Evolutionary conservation across 176 grass and related monocot species (phyloP), one percentile per base, ranked within the genome.

Genomic region (Paspalum vaginatum): DNA sequence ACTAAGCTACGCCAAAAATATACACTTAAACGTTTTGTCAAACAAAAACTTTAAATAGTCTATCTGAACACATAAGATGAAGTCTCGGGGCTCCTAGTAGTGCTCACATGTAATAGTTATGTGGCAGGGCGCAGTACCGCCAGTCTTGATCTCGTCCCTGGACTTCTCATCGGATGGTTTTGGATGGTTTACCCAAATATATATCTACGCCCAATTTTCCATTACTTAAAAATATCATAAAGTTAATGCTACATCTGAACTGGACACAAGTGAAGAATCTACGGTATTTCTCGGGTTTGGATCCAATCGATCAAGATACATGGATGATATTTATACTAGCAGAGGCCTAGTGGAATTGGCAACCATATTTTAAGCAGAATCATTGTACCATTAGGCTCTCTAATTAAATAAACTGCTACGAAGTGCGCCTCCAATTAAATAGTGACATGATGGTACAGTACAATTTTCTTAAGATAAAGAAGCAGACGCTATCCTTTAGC

Each of bases 351-450:
- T 83, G 66, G 41, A 87, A 88, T 65, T 58, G 80, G 74, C 46
- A 65, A 72, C 79, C 67, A 45, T 83, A 78, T 72, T 87, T 83
- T 78, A 71, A 64, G 10, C 6, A 72, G 57, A 88, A 83, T 88
- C 66, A 83, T 88, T 88, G 74, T 83, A 72, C 74, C 20, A 87
- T 77, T 65, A 48, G 74, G 57, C 10, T 16, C 1, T 63, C 48
- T 10, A 11, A 47, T 53, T 65, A 26, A 66, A 42, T 62, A 66
- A 81, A 61, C 74, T n/a, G n/a, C n/a, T 32, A 62, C 6, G 67
- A 39, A 32, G 24, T 25, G 11, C 59, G 66, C 54, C 56, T 81
- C 66, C 25, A 22, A 81, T 81, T 50, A 60, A 61, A 27, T 78
- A 55, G 60, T 72, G 80, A 3, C 74, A 49, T 27, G 40, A 49